Conservation (phyloP, 2,329 filamentous ascomycete species). For the Claviceps maximensis region DNA sequence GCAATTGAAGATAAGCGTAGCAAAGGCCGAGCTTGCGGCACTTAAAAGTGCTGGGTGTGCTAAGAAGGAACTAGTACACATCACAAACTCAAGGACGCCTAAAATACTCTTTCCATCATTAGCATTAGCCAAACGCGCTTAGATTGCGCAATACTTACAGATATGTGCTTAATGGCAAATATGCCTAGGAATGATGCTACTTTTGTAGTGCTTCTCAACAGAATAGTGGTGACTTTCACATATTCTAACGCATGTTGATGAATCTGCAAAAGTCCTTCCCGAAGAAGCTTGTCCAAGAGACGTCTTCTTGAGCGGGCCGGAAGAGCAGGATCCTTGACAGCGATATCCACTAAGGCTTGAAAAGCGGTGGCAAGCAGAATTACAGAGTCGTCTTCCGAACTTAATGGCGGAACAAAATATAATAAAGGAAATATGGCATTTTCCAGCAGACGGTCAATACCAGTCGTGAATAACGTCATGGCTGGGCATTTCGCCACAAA, state of each 20-base stretch:
- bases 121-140: neutral
- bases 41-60: constrained; percentile 39
- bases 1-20: constrained; percentile 44
- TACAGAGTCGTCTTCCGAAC: constrained; percentile 57
- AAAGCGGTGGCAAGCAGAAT: constrained; percentile 53
- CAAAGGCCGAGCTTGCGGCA: constrained; percentile 39
- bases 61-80: constrained; percentile 56
- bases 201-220: constrained; percentile 36
- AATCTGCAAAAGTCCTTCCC: constrained; percentile 41
- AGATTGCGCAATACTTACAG: constrained; percentile 26
- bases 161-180: constrained; percentile 52
- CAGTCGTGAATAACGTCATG: constrained; percentile 43
- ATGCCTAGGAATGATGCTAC: constrained; percentile 47
- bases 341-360: constrained; percentile 49
- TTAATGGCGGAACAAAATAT: constrained; percentile 64
- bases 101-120: constrained; percentile 42
- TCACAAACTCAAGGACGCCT: constrained; percentile 48
- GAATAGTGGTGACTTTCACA: constrained; percentile 38
- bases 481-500: constrained; percentile 44
- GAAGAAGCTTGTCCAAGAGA: constrained; percentile 40
- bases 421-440: constrained; percentile 59
- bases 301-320: constrained; percentile 15
- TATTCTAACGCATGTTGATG: constrained; percentile 47
- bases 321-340: constrained; percentile 13
- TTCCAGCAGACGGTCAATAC: constrained; percentile 54